These are phyloP conservation scores for Backusella psychrophila DNA, from an alignment of 192 early-diverging fungal genomes.

Conservation along the genomic window DNA sequence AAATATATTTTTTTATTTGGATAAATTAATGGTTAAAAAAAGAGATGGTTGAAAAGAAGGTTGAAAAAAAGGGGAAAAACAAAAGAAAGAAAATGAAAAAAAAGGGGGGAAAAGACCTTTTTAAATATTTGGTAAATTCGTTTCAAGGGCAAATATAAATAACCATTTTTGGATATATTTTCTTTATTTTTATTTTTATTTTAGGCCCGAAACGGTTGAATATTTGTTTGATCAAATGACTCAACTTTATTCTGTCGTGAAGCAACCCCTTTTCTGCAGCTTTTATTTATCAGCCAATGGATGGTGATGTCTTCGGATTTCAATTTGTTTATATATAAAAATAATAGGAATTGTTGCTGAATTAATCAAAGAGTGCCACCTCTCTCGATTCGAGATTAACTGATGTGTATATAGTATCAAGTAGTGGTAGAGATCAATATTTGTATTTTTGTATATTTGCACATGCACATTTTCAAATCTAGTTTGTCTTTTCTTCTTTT, in stretches of 20 bases:
- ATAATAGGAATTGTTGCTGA: not conserved
- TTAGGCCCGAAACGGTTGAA: conserved; percentile 1
- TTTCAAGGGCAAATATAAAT: not conserved
- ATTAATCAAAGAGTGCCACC: not conserved
- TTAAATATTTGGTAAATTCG: conserved; percentile 4
- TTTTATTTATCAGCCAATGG: not conserved
- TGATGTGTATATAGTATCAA: not conserved
- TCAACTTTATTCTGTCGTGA: conserved; percentile 4
- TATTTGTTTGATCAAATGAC: conserved; percentile 6
- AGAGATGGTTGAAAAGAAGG: not conserved
- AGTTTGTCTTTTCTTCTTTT: not conserved
- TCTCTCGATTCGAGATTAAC: not conserved
- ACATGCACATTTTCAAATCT: not conserved
- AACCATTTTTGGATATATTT: conserved; percentile 11
- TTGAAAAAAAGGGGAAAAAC: not conserved
- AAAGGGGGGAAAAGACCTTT: not conserved
- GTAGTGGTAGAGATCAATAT: not conserved
- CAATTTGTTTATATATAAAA: not conserved
- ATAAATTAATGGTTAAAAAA: not conserved
- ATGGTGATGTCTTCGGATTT: not conserved
- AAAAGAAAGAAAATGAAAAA: not conserved
- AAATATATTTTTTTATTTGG: not conserved
- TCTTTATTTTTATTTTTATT: conserved; percentile 5
- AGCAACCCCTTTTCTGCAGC: conserved; percentile 5
- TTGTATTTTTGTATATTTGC: not conserved